These are phyloP conservation scores for Syncephalastrum monosporum DNA, from an alignment of 371 early-diverging fungal species.

Conservation along the genomic window DNA sequence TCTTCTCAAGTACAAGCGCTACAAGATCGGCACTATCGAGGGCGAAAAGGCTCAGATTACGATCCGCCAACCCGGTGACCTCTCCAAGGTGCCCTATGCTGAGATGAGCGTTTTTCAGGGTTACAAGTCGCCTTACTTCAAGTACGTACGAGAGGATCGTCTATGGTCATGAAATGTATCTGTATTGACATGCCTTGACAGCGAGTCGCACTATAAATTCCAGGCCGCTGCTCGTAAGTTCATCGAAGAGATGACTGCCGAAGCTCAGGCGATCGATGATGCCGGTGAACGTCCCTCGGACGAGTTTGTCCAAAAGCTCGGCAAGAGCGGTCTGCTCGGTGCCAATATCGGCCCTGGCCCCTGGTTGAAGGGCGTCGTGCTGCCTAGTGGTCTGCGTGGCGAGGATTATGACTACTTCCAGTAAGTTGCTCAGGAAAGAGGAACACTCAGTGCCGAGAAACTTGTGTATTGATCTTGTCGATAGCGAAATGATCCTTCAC, in stretches of 20 bases:
- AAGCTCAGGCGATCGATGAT: conserved; percentile 44
- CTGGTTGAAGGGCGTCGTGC: conserved; percentile 33
- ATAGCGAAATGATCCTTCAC: conserved; percentile 67
- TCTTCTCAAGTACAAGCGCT: conserved; percentile 41
- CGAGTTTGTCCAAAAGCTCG: conserved; percentile 54
- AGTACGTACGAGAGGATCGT: conserved; percentile 22
- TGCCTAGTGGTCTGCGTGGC: conserved; percentile 49
- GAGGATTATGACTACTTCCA: conserved; percentile 78
- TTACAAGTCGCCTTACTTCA: conserved; percentile 61
- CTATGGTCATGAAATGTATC: not conserved
- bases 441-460: too few species aligned
- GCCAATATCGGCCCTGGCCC: conserved; percentile 62
- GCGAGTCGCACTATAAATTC: conserved; percentile 59
- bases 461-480: conserved; percentile 17
- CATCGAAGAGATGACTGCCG: conserved; percentile 46
- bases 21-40: conserved; percentile 51
- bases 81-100: conserved; percentile 61
- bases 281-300: conserved; percentile 39
- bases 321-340: conserved; percentile 69
- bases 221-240: conserved; percentile 56
- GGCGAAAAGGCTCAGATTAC: conserved; percentile 34
- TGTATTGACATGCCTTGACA: conserved; percentile 6
- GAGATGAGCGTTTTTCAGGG: conserved; percentile 50
- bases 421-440: not conserved
- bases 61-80: conserved; percentile 29